A percentile compares a stretch with the other conserved stretches of the same genome.
phyloP scores from a whole-genome alignment of 2,329 filamentous ascomycete species.

The Sordariomycetes sp. region DNA sequence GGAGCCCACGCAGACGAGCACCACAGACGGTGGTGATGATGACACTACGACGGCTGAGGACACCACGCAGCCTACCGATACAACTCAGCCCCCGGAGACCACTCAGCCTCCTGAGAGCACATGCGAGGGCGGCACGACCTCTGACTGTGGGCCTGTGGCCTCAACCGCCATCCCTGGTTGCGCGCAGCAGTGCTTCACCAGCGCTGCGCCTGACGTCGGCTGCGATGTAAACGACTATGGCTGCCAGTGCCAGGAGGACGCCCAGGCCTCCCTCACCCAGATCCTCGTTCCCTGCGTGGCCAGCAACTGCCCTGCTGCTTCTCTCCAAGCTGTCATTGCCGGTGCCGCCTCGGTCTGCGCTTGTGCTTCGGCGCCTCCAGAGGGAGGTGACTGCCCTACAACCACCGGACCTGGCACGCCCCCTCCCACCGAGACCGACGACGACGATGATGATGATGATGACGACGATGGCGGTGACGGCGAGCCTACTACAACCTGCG shows the following conservation, averaged over 20 bases:
- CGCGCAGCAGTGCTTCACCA: conserved; percentile 12
- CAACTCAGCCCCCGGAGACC: neutral
- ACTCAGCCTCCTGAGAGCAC: conserved; percentile 2
- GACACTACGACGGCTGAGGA: neutral
- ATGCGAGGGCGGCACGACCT: conserved; percentile 6
- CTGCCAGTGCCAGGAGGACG: conserved; percentile 5
- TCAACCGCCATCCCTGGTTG: conserved; percentile 12
- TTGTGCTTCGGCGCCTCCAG: conserved; percentile 5
- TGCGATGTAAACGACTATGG: neutral
- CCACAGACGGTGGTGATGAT: neutral
- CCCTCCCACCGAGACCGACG: neutral
- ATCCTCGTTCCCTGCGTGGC: conserved; percentile 13
- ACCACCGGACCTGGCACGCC: neutral
- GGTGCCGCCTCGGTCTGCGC: conserved; percentile 8
- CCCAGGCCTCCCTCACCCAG: conserved; percentile 10
- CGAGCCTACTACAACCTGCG: neutral
- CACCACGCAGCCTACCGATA: neutral
- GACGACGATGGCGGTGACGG: neutral
- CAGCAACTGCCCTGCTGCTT: conserved; percentile 9
- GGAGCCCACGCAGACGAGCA: neutral
- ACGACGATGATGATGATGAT: neutral
- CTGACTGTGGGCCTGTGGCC: conserved; percentile 11
- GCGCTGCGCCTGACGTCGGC: conserved; percentile 10
- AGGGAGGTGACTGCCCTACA: conserved; percentile 4
- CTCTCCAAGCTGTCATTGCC: conserved; percentile 11